A percentile compares a stretch with the other conserved stretches of the same genome.
These are phyloP conservation scores for Fagopyrum homotropicum DNA, from an alignment of 148 eudicot species.

Conservation along the genomic window DNA sequence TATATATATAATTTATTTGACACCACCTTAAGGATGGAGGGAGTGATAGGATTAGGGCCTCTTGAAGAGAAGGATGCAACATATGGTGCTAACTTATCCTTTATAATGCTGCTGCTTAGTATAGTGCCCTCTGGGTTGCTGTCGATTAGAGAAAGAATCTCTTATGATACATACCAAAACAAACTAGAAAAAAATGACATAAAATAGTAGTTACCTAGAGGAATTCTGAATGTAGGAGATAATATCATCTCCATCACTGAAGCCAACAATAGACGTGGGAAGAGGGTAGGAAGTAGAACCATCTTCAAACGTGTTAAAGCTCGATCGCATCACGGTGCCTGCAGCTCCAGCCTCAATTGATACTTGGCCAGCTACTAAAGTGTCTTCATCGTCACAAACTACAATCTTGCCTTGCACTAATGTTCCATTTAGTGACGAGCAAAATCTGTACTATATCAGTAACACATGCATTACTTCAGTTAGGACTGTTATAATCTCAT, in stretches of 20 bases:
- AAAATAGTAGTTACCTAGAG: background rate
- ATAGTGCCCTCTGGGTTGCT: too few relatives aligned
- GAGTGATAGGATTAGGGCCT: slow-evolving; percentile 16
- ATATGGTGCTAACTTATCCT: too few relatives aligned
- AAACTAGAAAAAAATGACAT: background rate
- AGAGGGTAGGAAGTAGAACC: background rate
- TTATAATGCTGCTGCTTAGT: too few relatives aligned
- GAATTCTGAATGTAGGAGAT: background rate
- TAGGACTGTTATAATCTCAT: too few relatives aligned
- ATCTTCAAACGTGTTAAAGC: too few relatives aligned
- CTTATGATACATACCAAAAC: background rate
- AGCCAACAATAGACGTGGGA: background rate
- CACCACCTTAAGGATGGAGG: slow-evolving; percentile 47
- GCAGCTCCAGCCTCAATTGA: background rate
- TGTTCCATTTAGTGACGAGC: slow-evolving; percentile 15
- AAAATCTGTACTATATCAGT: slow-evolving; percentile 2
- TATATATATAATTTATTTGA: too few relatives aligned
- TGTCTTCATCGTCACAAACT: background rate
- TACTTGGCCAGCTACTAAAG: background rate
- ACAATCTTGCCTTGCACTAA: slow-evolving; percentile 31
- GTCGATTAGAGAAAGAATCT: slow-evolving; percentile 25
- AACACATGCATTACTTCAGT: too few relatives aligned
- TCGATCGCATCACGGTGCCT: too few relatives aligned
- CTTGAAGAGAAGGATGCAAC: too few relatives aligned
- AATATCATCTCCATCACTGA: background rate